phyloP scores from a whole-genome alignment of 768 basidiomycete species.

The Termitomyces sp. region DNA sequence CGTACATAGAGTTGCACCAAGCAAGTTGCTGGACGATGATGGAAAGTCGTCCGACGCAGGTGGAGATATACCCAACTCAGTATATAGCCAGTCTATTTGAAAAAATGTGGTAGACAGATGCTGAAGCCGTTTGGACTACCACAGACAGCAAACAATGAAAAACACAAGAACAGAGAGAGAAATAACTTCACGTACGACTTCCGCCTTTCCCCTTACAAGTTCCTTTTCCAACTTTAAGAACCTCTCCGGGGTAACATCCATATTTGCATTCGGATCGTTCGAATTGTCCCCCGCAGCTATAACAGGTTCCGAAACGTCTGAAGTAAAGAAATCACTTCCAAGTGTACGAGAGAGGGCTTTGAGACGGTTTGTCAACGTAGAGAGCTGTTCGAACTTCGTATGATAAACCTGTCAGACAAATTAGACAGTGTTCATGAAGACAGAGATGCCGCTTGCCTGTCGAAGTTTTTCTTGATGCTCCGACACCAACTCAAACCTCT shows the following conservation, averaged over 20 bases:
- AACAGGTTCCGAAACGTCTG: constrained; percentile 52
- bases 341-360: constrained; percentile 56
- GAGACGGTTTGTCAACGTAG: constrained; percentile 68
- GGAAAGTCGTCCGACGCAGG: constrained; percentile 51
- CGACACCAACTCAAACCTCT: constrained; percentile 63
- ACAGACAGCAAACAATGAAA: constrained; percentile 4
- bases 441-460: constrained; percentile 51
- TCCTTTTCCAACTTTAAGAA: constrained; percentile 83
- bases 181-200: constrained; percentile 57
- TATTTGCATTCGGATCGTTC: constrained; percentile 40
- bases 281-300: constrained; percentile 40
- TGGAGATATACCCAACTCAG: constrained; percentile 74
- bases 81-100: constrained; percentile 81
- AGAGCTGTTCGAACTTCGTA: constrained; percentile 74
- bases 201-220: constrained; percentile 80
- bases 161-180: background rate
- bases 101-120: constrained; percentile 62
- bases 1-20: constrained; percentile 26
- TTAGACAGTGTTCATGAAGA: constrained; percentile 7
- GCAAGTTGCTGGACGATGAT: constrained; percentile 26
- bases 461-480: constrained; percentile 77
- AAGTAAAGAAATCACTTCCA: constrained; percentile 55
- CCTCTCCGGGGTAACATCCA: constrained; percentile 78
- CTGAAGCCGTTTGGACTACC: constrained; percentile 64
- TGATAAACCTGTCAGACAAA: constrained; percentile 56